Evolutionary conservation across 2,329 filamentous ascomycete genomes (phyloP), one percentile per base, ranked within the genome.

Genomic region (Bisporella sp.): DNA sequence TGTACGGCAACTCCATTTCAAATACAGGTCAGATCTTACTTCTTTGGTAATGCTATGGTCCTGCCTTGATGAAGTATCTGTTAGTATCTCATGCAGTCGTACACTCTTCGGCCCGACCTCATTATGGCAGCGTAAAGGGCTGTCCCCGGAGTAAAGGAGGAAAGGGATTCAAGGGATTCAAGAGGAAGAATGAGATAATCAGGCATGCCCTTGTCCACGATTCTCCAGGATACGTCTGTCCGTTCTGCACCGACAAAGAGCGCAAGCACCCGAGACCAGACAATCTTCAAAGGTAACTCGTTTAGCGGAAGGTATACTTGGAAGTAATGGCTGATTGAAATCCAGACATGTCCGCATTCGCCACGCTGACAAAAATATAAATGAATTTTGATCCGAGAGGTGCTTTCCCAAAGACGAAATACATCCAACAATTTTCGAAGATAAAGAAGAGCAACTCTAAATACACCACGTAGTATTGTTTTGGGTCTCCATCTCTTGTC

Each of bases 251-350:
- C 1, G 90, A 96, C 62, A 79, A 90, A 57, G 90, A 96, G 66
- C 92, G 96, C 68, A 91, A 87, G 65, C 97, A 97, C 66, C 93
- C 93, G 4, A 78, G 93, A 59, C 93, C 93, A 32, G 93, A 99
- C 67, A 97, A 97, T 73, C 72, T 99, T 50, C 92, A 96, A 73
- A 83, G 92, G 89, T 95, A 75, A 57, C 78, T 41, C 29, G n/a
- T n/a, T n/a, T n/a, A n/a, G n/a, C n/a, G n/a, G n/a, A n/a, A n/a
- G n/a, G n/a, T n/a, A n/a, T n/a, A n/a, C n/a, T n/a, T n/a, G n/a
- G n/a, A n/a, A n/a, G n/a, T n/a, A n/a, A n/a, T n/a, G n/a, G n/a
- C n/a, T n/a, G n/a, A n/a, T n/a, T n/a, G n/a, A n/a, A n/a, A 37
- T 42, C 41, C 6, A 95, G 90, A 67, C 93, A 99, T 68, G 93